Conservation (phyloP, 176 grass and related monocot genomes). For the Typha latifolia region DNA sequence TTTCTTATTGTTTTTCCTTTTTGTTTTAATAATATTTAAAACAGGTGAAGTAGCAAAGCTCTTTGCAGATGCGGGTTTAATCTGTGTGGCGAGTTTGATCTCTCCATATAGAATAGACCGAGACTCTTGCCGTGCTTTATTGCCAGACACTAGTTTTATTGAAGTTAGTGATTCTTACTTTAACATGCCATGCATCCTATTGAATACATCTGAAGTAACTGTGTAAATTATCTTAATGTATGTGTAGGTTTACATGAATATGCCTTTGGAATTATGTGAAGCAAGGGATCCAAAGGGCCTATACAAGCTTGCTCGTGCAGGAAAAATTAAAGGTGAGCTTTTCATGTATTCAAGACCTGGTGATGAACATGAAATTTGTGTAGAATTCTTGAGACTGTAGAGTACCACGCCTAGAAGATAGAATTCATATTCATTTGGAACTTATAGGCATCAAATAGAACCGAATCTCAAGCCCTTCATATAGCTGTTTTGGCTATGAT, state of each 20-base stretch:
- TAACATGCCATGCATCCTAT: neutral
- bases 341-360: neutral
- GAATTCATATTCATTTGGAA: too few species aligned
- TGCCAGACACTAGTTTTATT: conserved; percentile 70
- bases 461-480: too few species aligned
- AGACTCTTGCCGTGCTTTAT: conserved; percentile 62
- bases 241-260: conserved; percentile 91
- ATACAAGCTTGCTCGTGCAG: conserved; percentile 93
- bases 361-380: neutral
- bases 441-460: too few species aligned
- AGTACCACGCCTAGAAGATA: too few species aligned
- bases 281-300: conserved; percentile 91
- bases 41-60: conserved; percentile 94
- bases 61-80: conserved; percentile 82
- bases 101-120: conserved; percentile 83
- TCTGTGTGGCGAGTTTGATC: conserved; percentile 97
- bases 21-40: conserved; percentile 10
- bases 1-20: neutral
- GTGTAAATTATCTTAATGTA: neutral
- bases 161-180: conserved; percentile 47
- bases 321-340: conserved; percentile 84
- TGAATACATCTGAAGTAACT: neutral
- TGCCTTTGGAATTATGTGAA: conserved; percentile 91
- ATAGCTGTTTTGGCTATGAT: too few species aligned
- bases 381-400: neutral